Base-by-base conservation (phyloP, 2,329 filamentous ascomycete genomes). In the Cadophora gregata region DNA sequence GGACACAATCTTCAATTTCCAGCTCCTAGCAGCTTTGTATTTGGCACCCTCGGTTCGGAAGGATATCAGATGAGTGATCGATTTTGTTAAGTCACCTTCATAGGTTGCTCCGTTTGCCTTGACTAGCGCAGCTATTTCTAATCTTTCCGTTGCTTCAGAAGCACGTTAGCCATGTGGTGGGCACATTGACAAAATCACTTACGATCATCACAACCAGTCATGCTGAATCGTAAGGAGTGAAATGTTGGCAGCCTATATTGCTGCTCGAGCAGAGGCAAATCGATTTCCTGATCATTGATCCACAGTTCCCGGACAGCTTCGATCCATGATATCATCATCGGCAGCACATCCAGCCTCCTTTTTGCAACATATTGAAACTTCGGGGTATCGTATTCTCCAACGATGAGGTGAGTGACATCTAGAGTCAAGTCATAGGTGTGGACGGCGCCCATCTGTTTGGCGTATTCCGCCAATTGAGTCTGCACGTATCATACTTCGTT, bases 311-410 rank as follows among this genome's bases (percentile, higher is more conserved):
- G 86, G 21, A 97, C 85, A 19, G 91, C 91, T 64, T 95, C 89
- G 59, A 99, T 85, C 92, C 93, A 99, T 75, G 87, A 86, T n/a
- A 90, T 87, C 51, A 87, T 87, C 81, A 99, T 89, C 59, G 93
- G 90, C 76, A 88, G 89, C 75, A 99, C 90, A 75, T 99, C 96
- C 58, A 90, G 88, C 62, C 96, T 87, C 77, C 95, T 91, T 76
- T 90, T 92, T 63, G 95, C 96, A 75, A 98, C 95, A 83, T 97
- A 97, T 78, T 90, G 91, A 80, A 99, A 99, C 79, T 99, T 99
- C 59, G 91, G 88, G 0, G 95, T 98, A 77, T 95, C 88, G 75
- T 93, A 91, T 74, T 92, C 90, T 77, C 94, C 96, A 69, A 97
- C 93, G 70, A 99, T 86, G 56, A 99, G 88, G 81, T 99, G 96